phyloP scores from a whole-genome alignment of 1,284 basidiomycete genomes.

The Microbotryum scabiosae region DNA sequence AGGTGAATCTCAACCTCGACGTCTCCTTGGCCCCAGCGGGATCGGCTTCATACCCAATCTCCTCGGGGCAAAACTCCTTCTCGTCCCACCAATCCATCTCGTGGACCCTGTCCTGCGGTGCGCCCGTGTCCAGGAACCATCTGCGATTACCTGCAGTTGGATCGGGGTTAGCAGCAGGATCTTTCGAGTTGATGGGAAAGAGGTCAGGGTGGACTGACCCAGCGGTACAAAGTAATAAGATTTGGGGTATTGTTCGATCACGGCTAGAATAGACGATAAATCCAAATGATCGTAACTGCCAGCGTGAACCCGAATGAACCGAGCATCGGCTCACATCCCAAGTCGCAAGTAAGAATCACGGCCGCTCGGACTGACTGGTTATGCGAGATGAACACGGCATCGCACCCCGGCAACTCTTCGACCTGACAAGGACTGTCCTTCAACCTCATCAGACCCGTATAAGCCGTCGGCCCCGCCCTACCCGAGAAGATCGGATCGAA shows the following conservation, averaged over 20 bases:
- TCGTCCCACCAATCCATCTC: constrained; percentile 38
- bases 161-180: not conserved
- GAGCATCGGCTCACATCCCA: not conserved
- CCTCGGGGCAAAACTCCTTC: constrained; percentile 37
- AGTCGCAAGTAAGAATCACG: too few species aligned
- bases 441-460: constrained; percentile 30
- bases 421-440: constrained; percentile 29
- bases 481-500: constrained; percentile 36
- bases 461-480: constrained; percentile 33
- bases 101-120: constrained; percentile 23
- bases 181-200: not conserved
- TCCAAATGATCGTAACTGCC: constrained; percentile 37
- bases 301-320: not conserved
- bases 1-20: constrained; percentile 27
- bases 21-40: not conserved
- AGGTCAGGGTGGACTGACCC: constrained; percentile 17
- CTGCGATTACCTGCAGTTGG: constrained; percentile 27
- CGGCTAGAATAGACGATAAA: constrained; percentile 19
- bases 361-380: constrained; percentile 31
- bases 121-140: constrained; percentile 28
- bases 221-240: constrained; percentile 34
- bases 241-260: constrained; percentile 25
- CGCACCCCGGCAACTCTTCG: constrained; percentile 32
- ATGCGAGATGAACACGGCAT: constrained; percentile 35
- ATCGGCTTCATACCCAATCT: constrained; percentile 34